Evolutionary conservation across 208 protist species (phyloP), one percentile per base, ranked within the genome.

Genomic region (Crithidia mellificae): DNA sequence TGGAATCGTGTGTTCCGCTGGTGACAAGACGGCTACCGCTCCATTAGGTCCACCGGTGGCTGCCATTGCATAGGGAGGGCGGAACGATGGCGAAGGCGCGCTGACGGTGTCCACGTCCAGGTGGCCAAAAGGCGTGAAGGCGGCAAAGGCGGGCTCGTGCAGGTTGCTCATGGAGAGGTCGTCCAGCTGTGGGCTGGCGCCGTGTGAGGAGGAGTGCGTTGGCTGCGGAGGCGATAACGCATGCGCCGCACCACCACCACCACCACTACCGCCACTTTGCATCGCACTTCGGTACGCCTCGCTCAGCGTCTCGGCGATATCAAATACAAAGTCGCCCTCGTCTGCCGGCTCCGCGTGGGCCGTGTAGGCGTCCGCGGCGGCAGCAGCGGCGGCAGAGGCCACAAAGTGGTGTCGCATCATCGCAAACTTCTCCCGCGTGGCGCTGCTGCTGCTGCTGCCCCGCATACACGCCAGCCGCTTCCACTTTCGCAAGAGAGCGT

Each of bases 381-480:
- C 12, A 63, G 8, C 36, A 29, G n/a, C 22, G 0, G 46, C 59
- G 22, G 54, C 54, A 2, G 20, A 17, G 24, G 7, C 34, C 5
- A 55, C 32, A n/a, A 25, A 27, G 6, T 46, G 47, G 20, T 47
- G 59, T 43, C 55, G 53, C 59, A 46, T 55, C 12, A 22, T 22
- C 11, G 46, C 59, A 3, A 65, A 25, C 29, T 65, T 65, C 51
- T 68, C 63, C 0, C 63, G 49, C 14, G 49, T 50, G 17, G 39
- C 50, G 41, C 44, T 47, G 27, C 27, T 57, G 51, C 27, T 57
- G 51, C 7, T 59, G 63, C 51, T 68, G 50, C 25, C 36, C 2
- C 56, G 70, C 70, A 76, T 65, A 50, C 63, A 76, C 20, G 52
- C 46, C 25, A 76, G 70, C 11, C 49, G 63, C 24, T 63, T 66